phyloP scores from a whole-genome alignment of 164 flowering plant genomes.

The Taxillus chinensis region DNA sequence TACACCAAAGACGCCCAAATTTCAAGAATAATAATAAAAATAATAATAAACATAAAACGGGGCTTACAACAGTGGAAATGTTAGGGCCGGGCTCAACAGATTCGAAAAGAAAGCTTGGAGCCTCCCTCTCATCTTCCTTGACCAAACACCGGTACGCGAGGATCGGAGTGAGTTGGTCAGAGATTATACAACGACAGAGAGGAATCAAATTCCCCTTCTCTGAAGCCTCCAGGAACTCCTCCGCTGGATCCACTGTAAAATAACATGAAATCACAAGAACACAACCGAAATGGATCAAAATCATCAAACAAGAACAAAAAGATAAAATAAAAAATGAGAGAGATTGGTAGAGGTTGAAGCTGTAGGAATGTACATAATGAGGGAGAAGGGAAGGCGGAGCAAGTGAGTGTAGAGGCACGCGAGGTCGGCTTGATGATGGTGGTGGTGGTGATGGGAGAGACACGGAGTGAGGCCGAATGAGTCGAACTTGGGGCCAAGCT shows the following conservation, averaged over 20 bases:
- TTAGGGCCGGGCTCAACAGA: slow-evolving; percentile 62
- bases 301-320: neutral
- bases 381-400: slow-evolving; percentile 26
- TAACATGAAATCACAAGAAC: neutral
- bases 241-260: slow-evolving; percentile 23
- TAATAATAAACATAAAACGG: no score
- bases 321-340: no score
- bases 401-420: slow-evolving; percentile 11
- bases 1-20: neutral
- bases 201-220: slow-evolving; percentile 62
- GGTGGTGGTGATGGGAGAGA: slow-evolving; percentile 1
- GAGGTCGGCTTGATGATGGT: neutral
- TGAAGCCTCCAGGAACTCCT: slow-evolving; percentile 42
- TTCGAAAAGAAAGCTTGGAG: slow-evolving; percentile 78
- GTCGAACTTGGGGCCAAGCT: neutral
- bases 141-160: slow-evolving; percentile 84
- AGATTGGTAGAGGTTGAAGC: neutral
- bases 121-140: slow-evolving; percentile 68
- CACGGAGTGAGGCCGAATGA: neutral
- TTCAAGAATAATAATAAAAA: neutral
- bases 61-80: slow-evolving; percentile 46
- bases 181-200: slow-evolving; percentile 45
- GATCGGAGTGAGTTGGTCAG: slow-evolving; percentile 76
- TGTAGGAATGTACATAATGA: slow-evolving; percentile 16
- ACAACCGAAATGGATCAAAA: neutral